Evolutionary conservation across 495 filamentous ascomycete genomes (phyloP).

Genomic region (Stereocaulon alpinum): DNA sequence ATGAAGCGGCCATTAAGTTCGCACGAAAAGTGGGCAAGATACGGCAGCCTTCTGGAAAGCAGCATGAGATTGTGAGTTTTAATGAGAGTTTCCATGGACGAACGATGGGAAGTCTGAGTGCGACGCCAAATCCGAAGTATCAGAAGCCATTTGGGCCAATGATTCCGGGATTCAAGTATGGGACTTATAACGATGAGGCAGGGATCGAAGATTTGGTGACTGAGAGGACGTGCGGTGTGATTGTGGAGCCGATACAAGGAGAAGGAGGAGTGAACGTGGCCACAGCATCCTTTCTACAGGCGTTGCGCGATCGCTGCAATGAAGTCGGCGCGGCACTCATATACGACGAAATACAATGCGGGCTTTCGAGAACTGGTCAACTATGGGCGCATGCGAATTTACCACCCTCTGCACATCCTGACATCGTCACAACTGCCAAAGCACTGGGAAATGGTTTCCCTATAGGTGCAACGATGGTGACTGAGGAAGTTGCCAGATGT

Average conservation of each 20-base stretch:
- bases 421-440: constrained; percentile 89
- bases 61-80: constrained; percentile 83
- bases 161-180: constrained; percentile 85
- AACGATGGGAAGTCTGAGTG: constrained; percentile 84
- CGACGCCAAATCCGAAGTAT: constrained; percentile 98
- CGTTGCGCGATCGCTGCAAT: constrained; percentile 68
- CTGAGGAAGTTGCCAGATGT: constrained; percentile 59
- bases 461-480: constrained; percentile 81
- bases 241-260: constrained; percentile 94
- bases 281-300: constrained; percentile 65
- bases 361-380: constrained; percentile 71
- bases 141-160: constrained; percentile 91
- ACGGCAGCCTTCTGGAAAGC: constrained; percentile 55
- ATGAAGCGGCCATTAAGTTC: constrained; percentile 97
- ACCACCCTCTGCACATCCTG: constrained; percentile 72
- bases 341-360: constrained; percentile 96
- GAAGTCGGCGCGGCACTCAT: constrained; percentile 83
- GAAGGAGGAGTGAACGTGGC: constrained; percentile 88
- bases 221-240: constrained; percentile 81
- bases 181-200: constrained; percentile 70
- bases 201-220: constrained; percentile 63
- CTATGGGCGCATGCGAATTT: constrained; percentile 79
- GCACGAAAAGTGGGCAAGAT: constrained; percentile 79
- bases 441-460: constrained; percentile 94
- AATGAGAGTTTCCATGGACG: constrained; percentile 87